A percentile compares a stretch with the other conserved stretches of the same genome.
Evolutionary conservation across 176 grass and related monocot species (phyloP).

Genomic region (Alloteropsis semialata): DNA sequence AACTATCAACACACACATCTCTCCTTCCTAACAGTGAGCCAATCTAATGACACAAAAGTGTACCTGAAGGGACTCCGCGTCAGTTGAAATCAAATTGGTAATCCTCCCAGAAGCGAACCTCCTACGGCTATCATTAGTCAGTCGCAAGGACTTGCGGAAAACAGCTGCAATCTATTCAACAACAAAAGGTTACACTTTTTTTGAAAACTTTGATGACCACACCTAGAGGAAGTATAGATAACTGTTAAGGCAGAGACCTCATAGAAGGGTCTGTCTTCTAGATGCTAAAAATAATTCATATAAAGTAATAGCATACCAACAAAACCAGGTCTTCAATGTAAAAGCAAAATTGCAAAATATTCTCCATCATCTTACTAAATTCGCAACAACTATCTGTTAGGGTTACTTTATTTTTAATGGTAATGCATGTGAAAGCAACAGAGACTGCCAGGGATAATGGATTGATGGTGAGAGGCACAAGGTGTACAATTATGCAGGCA

Average conservation of each 20-base stretch:
- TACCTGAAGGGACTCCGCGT: slow-evolving; percentile 95
- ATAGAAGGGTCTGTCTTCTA: not conserved
- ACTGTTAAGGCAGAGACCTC: not conserved
- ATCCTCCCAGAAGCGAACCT: slow-evolving; percentile 93
- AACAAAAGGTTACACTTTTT: not conserved
- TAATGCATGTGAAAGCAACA: no score
- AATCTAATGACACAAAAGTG: slow-evolving; percentile 14
- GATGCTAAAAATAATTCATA: not conserved
- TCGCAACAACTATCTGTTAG: not conserved
- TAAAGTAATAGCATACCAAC: not conserved
- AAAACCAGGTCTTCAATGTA: not conserved
- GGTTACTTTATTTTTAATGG: not conserved
- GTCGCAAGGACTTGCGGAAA: slow-evolving; percentile 90
- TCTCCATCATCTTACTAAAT: not conserved
- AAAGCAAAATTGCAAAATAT: not conserved
- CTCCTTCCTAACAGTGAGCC: slow-evolving; percentile 17
- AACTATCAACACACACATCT: not conserved
- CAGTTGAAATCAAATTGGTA: slow-evolving; percentile 98
- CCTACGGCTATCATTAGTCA: slow-evolving; percentile 81
- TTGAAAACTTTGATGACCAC: not conserved
- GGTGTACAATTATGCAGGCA: no score
- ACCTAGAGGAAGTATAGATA: not conserved
- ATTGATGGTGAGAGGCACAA: no score
- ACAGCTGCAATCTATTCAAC: slow-evolving; percentile 78
- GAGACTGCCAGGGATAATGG: no score